A percentile compares a stretch with the other conserved stretches of the same genome.
Evolutionary conservation across 768 basidiomycete species (phyloP).

Genomic region (Lentinula raphanica): DNA sequence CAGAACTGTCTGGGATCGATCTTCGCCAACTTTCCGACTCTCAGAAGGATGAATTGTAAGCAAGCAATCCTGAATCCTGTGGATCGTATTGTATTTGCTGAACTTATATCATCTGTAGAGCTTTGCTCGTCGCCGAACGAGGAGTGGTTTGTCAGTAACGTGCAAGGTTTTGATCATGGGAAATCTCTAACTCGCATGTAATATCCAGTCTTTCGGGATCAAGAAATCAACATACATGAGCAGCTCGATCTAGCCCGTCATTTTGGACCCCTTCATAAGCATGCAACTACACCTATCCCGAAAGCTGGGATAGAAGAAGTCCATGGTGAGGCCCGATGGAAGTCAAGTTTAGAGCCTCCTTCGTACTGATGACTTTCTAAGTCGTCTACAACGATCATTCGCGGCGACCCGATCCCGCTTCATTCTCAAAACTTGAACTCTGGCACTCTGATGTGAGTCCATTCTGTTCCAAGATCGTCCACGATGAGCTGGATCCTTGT

Average conservation of each 20-base stretch:
- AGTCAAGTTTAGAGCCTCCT: neutral
- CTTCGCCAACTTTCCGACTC: conserved; percentile 56
- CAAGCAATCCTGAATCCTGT: too few relatives aligned
- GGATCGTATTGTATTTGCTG: conserved; percentile 22
- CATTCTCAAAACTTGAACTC: conserved; percentile 70
- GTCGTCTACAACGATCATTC: conserved; percentile 70
- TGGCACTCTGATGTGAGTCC: conserved; percentile 72
- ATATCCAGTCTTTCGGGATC: conserved; percentile 63
- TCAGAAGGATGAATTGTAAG: conserved; percentile 82
- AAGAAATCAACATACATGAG: conserved; percentile 61
- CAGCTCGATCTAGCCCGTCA: conserved; percentile 70
- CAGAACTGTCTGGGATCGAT: conserved; percentile 70
- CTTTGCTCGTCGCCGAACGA: conserved; percentile 69
- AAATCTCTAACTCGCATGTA: neutral
- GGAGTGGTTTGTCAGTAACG: conserved; percentile 63
- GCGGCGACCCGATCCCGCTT: conserved; percentile 53
- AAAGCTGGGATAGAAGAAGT: conserved; percentile 72
- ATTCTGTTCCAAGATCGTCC: neutral
- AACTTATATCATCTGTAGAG: conserved; percentile 30
- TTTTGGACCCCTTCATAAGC: conserved; percentile 75
- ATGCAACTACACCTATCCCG: conserved; percentile 77
- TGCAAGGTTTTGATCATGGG: neutral
- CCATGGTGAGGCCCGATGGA: conserved; percentile 42
- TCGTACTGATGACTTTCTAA: conserved; percentile 19
- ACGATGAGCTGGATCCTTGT: neutral